Percentiles rank a stretch among this genome's conserved stretches.
These are phyloP conservation scores for Euphorbia peplus DNA, from an alignment of 345 rosid genomes.

Conservation along the genomic window DNA sequence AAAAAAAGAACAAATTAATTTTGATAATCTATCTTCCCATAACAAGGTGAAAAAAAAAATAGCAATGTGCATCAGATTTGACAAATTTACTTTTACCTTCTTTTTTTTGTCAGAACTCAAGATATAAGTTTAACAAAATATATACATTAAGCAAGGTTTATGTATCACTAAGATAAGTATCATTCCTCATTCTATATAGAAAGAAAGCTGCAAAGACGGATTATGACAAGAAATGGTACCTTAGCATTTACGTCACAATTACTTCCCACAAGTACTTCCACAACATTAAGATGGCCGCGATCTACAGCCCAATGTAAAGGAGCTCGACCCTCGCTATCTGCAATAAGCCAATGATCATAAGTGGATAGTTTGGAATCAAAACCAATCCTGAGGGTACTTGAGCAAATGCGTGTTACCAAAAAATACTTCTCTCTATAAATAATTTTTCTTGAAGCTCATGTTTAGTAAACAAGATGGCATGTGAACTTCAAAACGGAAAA, in stretches of 20 bases:
- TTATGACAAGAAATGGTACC: slow-evolving; percentile 32
- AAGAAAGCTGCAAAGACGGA: background rate
- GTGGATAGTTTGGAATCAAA: background rate
- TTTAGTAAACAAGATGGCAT: background rate
- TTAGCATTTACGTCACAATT: slow-evolving; percentile 77
- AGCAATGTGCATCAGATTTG: slow-evolving; percentile 10
- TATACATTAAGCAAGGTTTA: background rate
- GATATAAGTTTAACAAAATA: background rate
- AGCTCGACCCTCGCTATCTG: slow-evolving; percentile 90
- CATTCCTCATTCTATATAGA: background rate
- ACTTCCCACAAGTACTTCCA: slow-evolving; percentile 52
- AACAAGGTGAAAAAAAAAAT: no score
- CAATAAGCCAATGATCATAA: slow-evolving; percentile 32
- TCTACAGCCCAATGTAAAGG: slow-evolving; percentile 98
- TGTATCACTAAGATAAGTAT: background rate
- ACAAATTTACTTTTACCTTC: no score
- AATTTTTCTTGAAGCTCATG: background rate
- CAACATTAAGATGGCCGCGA: slow-evolving; percentile 63
- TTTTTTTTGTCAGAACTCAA: background rate
- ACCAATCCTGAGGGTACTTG: background rate
- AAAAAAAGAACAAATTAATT: background rate
- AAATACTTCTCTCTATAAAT: background rate
- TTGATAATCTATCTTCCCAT: no score
- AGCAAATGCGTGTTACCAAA: background rate
- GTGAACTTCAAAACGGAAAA: background rate